These are phyloP conservation scores for Ophiostoma novo-ulmi DNA, from an alignment of 2,329 filamentous ascomycete genomes.

Conservation along the genomic window DNA sequence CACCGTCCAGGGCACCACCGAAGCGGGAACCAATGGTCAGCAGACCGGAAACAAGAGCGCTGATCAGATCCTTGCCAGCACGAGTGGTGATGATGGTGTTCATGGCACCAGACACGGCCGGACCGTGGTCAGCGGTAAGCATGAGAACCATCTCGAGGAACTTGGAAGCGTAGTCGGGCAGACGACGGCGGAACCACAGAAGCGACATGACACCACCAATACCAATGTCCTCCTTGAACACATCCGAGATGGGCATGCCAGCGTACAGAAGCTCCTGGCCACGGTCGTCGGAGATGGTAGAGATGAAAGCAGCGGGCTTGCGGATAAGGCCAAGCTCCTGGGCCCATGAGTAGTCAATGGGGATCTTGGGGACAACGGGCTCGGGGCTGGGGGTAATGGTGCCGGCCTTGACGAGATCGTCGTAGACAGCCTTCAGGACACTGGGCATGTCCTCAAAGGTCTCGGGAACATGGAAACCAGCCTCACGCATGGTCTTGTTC, in stretches of 20 bases:
- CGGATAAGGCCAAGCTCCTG: constrained; percentile 99
- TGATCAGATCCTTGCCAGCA: constrained; percentile 98
- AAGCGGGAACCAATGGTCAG: constrained; percentile 97
- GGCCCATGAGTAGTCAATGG: constrained; percentile 99
- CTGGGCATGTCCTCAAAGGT: constrained; percentile 94
- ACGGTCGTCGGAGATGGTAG: constrained; percentile 99
- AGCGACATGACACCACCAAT: constrained; percentile 99
- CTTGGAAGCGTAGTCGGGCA: constrained; percentile 93
- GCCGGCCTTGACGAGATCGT: constrained; percentile 78
- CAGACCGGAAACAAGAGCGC: constrained; percentile 89
- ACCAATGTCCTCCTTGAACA: constrained; percentile 97
- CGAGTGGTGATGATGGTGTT: constrained; percentile 99
- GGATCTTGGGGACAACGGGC: constrained; percentile 95
- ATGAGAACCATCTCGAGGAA: constrained; percentile 99
- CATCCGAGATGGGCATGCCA: constrained; percentile 99
- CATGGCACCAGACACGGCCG: constrained; percentile 98
- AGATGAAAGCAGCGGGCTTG: constrained; percentile 99
- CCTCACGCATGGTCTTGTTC: constrained; percentile 95
- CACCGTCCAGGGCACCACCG: constrained; percentile 95
- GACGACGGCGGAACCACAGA: constrained; percentile 97
- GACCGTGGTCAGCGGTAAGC: constrained; percentile 98
- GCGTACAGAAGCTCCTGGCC: constrained; percentile 98
- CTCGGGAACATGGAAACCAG: constrained; percentile 87
- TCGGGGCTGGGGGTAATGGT: constrained; percentile 81
- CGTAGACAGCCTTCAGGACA: constrained; percentile 74